Evolutionary conservation across 495 filamentous ascomycete species (phyloP), one percentile per base, ranked within the genome.

Genomic region (Neurospora hispaniola): DNA sequence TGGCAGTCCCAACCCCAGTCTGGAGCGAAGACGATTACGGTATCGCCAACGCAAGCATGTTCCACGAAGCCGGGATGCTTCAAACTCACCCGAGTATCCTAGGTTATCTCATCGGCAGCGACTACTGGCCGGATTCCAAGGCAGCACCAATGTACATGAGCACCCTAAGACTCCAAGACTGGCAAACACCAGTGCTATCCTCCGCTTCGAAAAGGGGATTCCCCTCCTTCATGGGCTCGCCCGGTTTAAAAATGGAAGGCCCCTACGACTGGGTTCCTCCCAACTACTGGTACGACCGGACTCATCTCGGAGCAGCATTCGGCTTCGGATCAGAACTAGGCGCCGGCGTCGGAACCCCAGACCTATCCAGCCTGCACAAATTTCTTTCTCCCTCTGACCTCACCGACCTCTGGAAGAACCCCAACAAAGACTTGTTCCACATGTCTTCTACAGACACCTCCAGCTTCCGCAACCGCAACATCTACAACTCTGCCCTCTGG

Each of bases 251-350:
- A 74, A 91, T 91, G 89, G 85, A 87, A 1, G 89, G 89, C 0
- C 89, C 89, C 0, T 91, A 91, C 74, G 89, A 91, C 79, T 91
- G 88, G 87, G 87, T 89, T 0, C 87, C 89, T 5, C 89, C 89
- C 0, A 87, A 86, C 46, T 91, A 91, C 77, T 91, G 88, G 88
- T 89, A 85, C 70, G 82, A n/a, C n/a, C n/a, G n/a, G n/a, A n/a
- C n/a, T n/a, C n/a, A n/a, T n/a, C n/a, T n/a, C n/a, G n/a, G 89
- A 0, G 87, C 86, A 0, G 89, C 88, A 0, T 89, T 88, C 73
- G 89, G 89, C 0, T 90, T 91, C 43, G 88, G 88, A 0, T 88
- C 88, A 9, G 89, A 91, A 74, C 82, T 86, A 8, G 86, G 89
- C 5, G 80, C 89, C 1, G 90, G 90, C 0, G 88, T 89, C 0